A percentile compares a stretch with the other conserved stretches of the same genome.
These are phyloP conservation scores for Pneumocystis carinii DNA, from an alignment of 1,139 yeast species.

Conservation along the genomic window DNA sequence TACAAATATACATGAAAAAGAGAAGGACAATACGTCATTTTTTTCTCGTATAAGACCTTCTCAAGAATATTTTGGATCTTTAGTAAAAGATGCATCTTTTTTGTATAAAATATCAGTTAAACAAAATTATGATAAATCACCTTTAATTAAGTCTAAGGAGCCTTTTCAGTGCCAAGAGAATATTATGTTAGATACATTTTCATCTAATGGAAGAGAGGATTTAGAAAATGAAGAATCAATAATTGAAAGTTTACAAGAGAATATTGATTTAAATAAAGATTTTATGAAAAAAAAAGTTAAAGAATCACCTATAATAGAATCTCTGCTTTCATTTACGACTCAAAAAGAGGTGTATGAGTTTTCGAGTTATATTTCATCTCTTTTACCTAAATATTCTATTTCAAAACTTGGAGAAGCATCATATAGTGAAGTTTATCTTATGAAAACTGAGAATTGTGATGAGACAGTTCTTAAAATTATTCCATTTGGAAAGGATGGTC, in stretches of 20 bases:
- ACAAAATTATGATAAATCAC: background rate
- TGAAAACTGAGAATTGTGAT: constrained; percentile 6
- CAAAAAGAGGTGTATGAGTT: background rate
- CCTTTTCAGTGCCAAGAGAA: background rate
- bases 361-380: constrained; percentile 1
- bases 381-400: constrained; percentile 1
- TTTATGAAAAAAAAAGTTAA: background rate
- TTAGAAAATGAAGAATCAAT: background rate
- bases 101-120: background rate
- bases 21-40: background rate
- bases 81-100: background rate
- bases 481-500: constrained; percentile 35
- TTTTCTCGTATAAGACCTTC: background rate
- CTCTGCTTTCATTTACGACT: background rate
- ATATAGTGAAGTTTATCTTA: constrained; percentile 32
- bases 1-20: background rate
- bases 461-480: constrained; percentile 32
- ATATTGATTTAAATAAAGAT: background rate
- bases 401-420: constrained; percentile 33
- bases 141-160: background rate
- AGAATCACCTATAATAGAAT: background rate
- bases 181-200: background rate
- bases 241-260: background rate
- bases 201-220: background rate
- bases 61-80: background rate